Evolutionary conservation across 2,329 filamentous ascomycete genomes (phyloP).

Genomic region (Exophiala bonariae): DNA sequence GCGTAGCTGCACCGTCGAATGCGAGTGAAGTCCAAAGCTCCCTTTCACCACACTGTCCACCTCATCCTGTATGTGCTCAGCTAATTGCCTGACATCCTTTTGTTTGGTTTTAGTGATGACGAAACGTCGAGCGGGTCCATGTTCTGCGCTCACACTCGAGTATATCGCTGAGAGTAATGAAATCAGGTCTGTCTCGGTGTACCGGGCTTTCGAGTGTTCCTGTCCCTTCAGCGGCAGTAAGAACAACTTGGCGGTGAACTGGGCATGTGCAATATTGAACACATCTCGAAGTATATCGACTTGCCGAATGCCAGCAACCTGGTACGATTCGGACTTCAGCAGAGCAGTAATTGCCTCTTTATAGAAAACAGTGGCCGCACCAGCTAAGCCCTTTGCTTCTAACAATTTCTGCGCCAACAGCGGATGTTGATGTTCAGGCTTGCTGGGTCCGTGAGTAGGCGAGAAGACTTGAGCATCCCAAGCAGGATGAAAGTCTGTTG

Average conservation of each 20-base stretch:
- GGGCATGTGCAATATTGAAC: slow-evolving; percentile 54
- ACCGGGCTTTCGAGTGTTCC: slow-evolving; percentile 50
- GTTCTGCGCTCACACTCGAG: slow-evolving; percentile 56
- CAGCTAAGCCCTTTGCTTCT: slow-evolving; percentile 40
- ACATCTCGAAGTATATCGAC: slow-evolving; percentile 52
- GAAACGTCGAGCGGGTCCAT: slow-evolving; percentile 54
- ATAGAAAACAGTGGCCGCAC: slow-evolving; percentile 47
- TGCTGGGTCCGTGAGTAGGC: neutral
- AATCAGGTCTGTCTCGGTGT: slow-evolving; percentile 56
- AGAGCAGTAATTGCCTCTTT: slow-evolving; percentile 46
- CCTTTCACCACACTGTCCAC: slow-evolving; percentile 60
- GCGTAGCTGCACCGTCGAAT: slow-evolving; percentile 44
- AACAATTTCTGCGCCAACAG: slow-evolving; percentile 9
- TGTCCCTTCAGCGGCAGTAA: slow-evolving; percentile 57
- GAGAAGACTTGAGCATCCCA: slow-evolving; percentile 9
- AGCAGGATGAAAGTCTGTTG: slow-evolving; percentile 3
- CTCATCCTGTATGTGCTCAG: slow-evolving; percentile 61
- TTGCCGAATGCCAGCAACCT: slow-evolving; percentile 45
- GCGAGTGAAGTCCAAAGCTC: slow-evolving; percentile 55
- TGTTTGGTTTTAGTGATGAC: slow-evolving; percentile 48
- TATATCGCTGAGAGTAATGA: slow-evolving; percentile 55
- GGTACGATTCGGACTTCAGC: slow-evolving; percentile 46
- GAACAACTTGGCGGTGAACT: slow-evolving; percentile 57
- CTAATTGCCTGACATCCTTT: slow-evolving; percentile 59
- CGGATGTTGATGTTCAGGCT: slow-evolving; percentile 1